phyloP scores from a whole-genome alignment of 2,329 filamentous ascomycete genomes.

The Didymella glomerata region DNA sequence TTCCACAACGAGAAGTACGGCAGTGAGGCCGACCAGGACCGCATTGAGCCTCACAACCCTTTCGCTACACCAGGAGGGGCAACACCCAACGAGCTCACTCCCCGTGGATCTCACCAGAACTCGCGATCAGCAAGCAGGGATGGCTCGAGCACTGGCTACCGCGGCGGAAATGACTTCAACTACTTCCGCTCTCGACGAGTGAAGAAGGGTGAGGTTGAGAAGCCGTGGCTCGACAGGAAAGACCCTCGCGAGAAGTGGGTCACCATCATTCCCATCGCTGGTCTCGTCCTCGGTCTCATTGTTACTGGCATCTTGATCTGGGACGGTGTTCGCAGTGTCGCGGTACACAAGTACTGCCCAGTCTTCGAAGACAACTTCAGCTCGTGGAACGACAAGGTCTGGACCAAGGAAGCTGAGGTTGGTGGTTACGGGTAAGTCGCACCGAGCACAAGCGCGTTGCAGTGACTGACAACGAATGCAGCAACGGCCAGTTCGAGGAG shows the following conservation, averaged over 20 bases:
- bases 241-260: slow-evolving; percentile 87
- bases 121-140: slow-evolving; percentile 22
- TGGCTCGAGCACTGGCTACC: slow-evolving; percentile 23
- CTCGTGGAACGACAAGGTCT: slow-evolving; percentile 66
- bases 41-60: slow-evolving; percentile 25
- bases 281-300: slow-evolving; percentile 72
- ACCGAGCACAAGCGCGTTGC: neutral
- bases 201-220: slow-evolving; percentile 75
- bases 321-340: slow-evolving; percentile 75
- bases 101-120: slow-evolving; percentile 18
- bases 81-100: slow-evolving; percentile 24
- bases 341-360: slow-evolving; percentile 76
- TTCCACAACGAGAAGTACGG: slow-evolving; percentile 22
- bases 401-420: slow-evolving; percentile 78
- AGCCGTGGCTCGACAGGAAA: slow-evolving; percentile 77
- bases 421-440: slow-evolving; percentile 77
- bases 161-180: slow-evolving; percentile 17
- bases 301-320: slow-evolving; percentile 77
- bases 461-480: slow-evolving; percentile 46
- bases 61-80: slow-evolving; percentile 27
- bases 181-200: slow-evolving; percentile 78
- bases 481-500: slow-evolving; percentile 82
- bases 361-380: slow-evolving; percentile 73
- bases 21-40: slow-evolving; percentile 16
- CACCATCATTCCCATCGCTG: slow-evolving; percentile 78